phyloP scores from a whole-genome alignment of 179 eudicot species.

The Patellifolia procumbens region DNA sequence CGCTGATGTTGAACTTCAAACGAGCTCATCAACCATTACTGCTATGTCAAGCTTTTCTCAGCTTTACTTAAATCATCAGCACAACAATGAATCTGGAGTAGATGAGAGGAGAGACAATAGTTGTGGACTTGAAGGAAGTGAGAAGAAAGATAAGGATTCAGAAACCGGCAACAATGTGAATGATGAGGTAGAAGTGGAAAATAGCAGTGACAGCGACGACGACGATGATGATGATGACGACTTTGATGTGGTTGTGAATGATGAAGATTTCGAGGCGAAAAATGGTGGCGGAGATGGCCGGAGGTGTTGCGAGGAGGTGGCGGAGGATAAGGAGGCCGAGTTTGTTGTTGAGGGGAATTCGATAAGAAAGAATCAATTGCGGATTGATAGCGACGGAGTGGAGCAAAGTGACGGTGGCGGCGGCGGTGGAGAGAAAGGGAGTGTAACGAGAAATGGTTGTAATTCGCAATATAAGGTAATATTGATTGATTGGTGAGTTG shows the following conservation, averaged over 20 bases:
- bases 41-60: conserved; percentile 13
- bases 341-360: conserved; percentile 15
- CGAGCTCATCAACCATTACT: conserved; percentile 42
- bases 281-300: conserved; percentile 23
- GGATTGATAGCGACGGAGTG: neutral
- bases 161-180: neutral
- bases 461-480: conserved; percentile 42
- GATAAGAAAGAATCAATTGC: conserved; percentile 1
- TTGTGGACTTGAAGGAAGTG: conserved; percentile 1
- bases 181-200: conserved; percentile 23
- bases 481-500: neutral
- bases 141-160: conserved; percentile 13
- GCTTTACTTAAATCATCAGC: neutral
- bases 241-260: conserved; percentile 52
- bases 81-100: neutral
- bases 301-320: conserved; percentile 17
- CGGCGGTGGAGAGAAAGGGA: conserved; percentile 26
- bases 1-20: conserved; percentile 57
- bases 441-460: conserved; percentile 23
- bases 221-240: conserved; percentile 39
- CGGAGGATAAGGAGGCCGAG: conserved; percentile 9
- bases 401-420: conserved; percentile 21
- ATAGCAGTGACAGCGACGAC: conserved; percentile 32
- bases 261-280: conserved; percentile 31
- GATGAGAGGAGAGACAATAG: neutral